Evolutionary conservation across 495 filamentous ascomycete genomes (phyloP).

Genomic region (Penicillium egyptiacum): DNA sequence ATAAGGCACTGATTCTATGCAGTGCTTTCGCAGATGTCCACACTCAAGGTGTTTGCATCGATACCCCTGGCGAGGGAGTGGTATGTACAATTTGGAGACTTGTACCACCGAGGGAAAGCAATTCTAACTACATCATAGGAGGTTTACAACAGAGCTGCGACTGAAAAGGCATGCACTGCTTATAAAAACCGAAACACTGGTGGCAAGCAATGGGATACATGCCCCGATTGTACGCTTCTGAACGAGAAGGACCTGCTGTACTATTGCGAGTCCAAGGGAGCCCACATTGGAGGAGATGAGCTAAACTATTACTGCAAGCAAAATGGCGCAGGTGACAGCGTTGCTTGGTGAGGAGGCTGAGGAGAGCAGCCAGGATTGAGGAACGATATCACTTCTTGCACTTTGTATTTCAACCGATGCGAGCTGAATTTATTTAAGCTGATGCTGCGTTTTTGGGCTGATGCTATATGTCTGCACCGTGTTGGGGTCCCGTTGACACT

Average conservation of each 20-base stretch:
- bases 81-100: background rate
- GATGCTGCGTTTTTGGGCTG: background rate
- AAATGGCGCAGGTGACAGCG: background rate
- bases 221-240: background rate
- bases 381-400: background rate
- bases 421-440: background rate
- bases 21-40: background rate
- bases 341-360: background rate
- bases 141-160: background rate
- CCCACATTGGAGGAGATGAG: background rate
- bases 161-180: background rate
- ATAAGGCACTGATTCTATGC: background rate
- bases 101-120: background rate
- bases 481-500: background rate
- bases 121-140: background rate
- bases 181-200: background rate
- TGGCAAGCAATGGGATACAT: background rate
- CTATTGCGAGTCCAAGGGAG: background rate
- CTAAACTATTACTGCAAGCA: background rate
- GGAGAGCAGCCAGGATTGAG: background rate
- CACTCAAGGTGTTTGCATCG: background rate
- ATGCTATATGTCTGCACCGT: background rate
- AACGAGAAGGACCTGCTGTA: background rate
- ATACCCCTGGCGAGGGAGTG: background rate
- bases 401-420: background rate